Percentiles rank a stretch among this genome's conserved stretches.
These are phyloP conservation scores for Termitomyces sp. DNA, from an alignment of 768 basidiomycete species.

Conservation along the genomic window DNA sequence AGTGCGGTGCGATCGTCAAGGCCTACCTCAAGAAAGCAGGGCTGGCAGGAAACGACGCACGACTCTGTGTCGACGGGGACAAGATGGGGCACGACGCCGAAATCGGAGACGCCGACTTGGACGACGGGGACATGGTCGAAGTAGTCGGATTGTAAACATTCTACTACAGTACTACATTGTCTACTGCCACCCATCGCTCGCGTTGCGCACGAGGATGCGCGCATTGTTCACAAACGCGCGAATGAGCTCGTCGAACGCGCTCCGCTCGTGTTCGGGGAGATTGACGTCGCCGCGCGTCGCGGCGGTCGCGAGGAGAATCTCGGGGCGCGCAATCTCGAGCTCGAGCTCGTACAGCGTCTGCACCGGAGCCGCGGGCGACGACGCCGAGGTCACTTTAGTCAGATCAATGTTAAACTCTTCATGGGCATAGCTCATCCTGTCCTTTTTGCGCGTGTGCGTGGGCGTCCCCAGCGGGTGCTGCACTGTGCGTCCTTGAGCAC, in stretches of 20 bases:
- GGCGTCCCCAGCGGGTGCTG: conserved; percentile 60
- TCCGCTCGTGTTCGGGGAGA: conserved; percentile 56
- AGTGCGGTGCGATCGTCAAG: conserved; percentile 68
- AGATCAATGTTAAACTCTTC: conserved; percentile 92
- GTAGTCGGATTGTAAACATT: conserved; percentile 49
- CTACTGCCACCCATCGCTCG: conserved; percentile 44
- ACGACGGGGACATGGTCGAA: conserved; percentile 79
- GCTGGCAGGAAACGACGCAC: conserved; percentile 47
- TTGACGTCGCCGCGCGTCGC: conserved; percentile 59
- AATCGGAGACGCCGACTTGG: conserved; percentile 66
- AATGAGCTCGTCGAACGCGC: conserved; percentile 86
- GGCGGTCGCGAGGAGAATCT: conserved; percentile 66
- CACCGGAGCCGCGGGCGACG: conserved; percentile 42
- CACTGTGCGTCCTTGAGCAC: too few relatives aligned
- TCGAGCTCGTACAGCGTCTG: conserved; percentile 84
- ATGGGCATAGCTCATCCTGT: conserved; percentile 89
- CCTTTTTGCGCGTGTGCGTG: conserved; percentile 67
- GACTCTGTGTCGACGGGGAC: conserved; percentile 66
- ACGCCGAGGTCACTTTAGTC: conserved; percentile 76
- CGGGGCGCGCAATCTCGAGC: conserved; percentile 75
- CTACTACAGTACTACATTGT: neutral
- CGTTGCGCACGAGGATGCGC: conserved; percentile 82
- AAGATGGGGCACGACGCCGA: conserved; percentile 51
- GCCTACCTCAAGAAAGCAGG: conserved; percentile 70
- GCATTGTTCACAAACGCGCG: conserved; percentile 92